phyloP scores from a whole-genome alignment of 176 grass and related monocot species.

The Lolium rigidum region DNA sequence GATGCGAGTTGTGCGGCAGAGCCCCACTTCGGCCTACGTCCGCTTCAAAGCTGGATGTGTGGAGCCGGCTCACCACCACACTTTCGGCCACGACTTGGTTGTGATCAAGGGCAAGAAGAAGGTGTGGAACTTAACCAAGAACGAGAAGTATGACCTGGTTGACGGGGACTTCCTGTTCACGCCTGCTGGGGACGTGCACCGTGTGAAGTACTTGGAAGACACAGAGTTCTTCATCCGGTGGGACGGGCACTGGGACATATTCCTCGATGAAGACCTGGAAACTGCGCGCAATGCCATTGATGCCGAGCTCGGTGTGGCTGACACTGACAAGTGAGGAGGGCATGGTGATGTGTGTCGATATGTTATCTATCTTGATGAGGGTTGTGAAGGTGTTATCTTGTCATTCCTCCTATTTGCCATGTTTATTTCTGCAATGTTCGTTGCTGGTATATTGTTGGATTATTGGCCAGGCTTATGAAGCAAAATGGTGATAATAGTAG shows the following conservation, averaged over 20 bases:
- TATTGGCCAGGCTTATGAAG: background rate
- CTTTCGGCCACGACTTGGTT: slow-evolving; percentile 90
- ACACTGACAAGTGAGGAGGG: slow-evolving; percentile 28
- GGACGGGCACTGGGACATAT: slow-evolving; percentile 95
- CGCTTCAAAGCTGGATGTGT: slow-evolving; percentile 93
- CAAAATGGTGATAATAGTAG: background rate
- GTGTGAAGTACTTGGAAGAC: slow-evolving; percentile 85
- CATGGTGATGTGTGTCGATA: background rate
- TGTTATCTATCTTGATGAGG: background rate
- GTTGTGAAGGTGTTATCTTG: background rate
- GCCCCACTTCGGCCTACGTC: slow-evolving; percentile 87
- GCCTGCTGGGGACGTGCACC: slow-evolving; percentile 78
- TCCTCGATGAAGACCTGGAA: slow-evolving; percentile 84
- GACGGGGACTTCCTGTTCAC: slow-evolving; percentile 93
- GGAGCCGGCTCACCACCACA: slow-evolving; percentile 94
- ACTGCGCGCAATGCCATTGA: slow-evolving; percentile 55
- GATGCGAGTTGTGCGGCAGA: slow-evolving; percentile 91
- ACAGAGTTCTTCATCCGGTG: slow-evolving; percentile 96
- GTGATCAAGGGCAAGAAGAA: slow-evolving; percentile 91
- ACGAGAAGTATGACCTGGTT: slow-evolving; percentile 71
- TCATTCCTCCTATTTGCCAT: background rate
- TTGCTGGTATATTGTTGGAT: slow-evolving; percentile 13
- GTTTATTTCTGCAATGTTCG: slow-evolving; percentile 17
- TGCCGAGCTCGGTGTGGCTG: slow-evolving; percentile 49
- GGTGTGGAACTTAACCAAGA: slow-evolving; percentile 96